phyloP scores from a whole-genome alignment of 352 stramenopile species.

The Phytophthora melonis region DNA sequence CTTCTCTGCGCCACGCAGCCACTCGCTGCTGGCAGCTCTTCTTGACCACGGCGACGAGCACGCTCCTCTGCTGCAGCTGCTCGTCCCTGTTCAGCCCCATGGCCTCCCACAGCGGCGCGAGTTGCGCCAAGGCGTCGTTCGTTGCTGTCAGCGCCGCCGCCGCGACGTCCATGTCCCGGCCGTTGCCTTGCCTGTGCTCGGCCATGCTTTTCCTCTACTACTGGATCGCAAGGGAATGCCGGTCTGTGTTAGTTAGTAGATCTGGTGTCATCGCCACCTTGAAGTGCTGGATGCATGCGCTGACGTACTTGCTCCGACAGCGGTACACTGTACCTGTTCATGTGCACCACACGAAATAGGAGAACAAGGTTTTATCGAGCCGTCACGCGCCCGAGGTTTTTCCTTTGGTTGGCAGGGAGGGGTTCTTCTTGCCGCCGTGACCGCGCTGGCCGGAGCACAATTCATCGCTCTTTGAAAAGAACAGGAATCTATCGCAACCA shows the following conservation, averaged over 20 bases:
- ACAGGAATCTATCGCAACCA: conserved; percentile 68
- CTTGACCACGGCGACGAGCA: conserved; percentile 32
- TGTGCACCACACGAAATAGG: neutral
- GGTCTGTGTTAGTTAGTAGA: neutral
- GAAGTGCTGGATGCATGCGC: neutral
- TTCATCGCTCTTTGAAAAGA: conserved; percentile 62
- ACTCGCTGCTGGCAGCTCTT: conserved; percentile 30
- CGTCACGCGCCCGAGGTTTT: no score
- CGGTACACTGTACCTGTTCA: neutral
- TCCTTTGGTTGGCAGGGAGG: conserved; percentile 39
- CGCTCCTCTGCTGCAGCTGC: conserved; percentile 39
- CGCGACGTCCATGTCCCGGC: conserved; percentile 5
- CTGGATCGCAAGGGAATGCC: neutral
- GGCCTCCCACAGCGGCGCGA: conserved; percentile 44
- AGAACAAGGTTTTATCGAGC: neutral
- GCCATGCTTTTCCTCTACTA: conserved; percentile 4
- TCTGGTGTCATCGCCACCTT: neutral
- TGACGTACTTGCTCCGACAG: neutral
- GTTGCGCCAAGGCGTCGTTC: conserved; percentile 19
- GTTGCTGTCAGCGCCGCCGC: conserved; percentile 8
- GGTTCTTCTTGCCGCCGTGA: neutral
- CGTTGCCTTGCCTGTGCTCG: neutral
- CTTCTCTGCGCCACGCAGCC: conserved; percentile 23
- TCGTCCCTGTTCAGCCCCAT: conserved; percentile 45
- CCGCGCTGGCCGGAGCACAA: conserved; percentile 17